Evolutionary conservation across 2,329 filamentous ascomycete species (phyloP), one percentile per base, ranked within the genome.

Genomic region (Sporothrix schenckii): DNA sequence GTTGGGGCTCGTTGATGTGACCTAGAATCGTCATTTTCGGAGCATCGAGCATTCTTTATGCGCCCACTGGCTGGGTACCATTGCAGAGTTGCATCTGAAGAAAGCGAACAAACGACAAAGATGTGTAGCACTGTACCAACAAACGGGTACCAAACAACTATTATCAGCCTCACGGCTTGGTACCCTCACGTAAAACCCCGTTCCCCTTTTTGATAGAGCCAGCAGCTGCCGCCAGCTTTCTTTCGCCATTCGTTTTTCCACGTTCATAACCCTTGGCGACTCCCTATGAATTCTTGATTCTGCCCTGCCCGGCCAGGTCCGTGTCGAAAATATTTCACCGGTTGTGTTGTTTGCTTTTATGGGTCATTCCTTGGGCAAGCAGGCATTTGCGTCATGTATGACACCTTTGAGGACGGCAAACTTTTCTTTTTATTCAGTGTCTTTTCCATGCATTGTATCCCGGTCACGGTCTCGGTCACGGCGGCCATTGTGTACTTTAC

Each of bases 41-140:
- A 34, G 34, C 34, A 34, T 34, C 1, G 34, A 34, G 34, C 34
- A 34, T 34, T 34, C 7, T 7, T 1, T 34, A 34, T 34, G 1
- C 34, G 5, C 9, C 34, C 34, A 34, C 41, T 9, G 13, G 9
- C 4, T 27, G 21, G 19, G 58, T 63, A 27, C 21, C 58, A 47
- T 27, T n/a, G 27, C 39, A 63, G 58, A 63, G 58, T 63, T 39
- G 56, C 21, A 47, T 63, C n/a, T 44, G 58, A 44, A 39, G 39
- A 16, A 47, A 21, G 58, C 34, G 4, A 21, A 24, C 14, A 44
- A 16, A 44, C 58, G 39, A 39, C 39, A 47, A 39, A 47, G 19
- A 16, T 34, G 34, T 34, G 39, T 39, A 27, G 39, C 39, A 44
- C 41, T 2, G 41, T 16, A 53, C 50, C 50, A 53, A 53, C 9